Base-by-base conservation (phyloP, 2,329 filamentous ascomycete genomes). In the Sporothrix brasiliensis region DNA sequence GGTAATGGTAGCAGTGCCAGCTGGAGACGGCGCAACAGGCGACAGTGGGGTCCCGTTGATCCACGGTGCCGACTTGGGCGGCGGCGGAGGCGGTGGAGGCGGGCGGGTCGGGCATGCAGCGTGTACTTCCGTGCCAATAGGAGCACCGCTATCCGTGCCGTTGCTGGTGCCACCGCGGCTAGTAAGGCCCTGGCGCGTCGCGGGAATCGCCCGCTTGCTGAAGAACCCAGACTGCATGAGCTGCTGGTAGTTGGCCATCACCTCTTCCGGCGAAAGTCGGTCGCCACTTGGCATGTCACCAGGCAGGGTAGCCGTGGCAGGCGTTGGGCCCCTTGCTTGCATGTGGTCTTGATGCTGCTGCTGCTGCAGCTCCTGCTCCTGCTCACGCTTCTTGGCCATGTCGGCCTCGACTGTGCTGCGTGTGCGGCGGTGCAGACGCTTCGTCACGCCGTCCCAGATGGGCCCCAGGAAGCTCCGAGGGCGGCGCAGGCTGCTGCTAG, bases 201-300 rank as follows among this genome's bases (percentile, higher is more conserved):
- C 87, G 72, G 85, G 83, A 72, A 88, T 88, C 68, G 86, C 86
- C 73, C 87, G 86, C 30, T 83, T 80, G 61, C 83, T 81, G 76
- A 88, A 88, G 82, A 88, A 88, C 71, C 86, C 86, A 6, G 82
- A 82, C 2, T 85, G 83, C 74, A 88, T 81, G 70, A 88, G 81
- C 73, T 85, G 79, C 73, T 87, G 83, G 77, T 88, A 88, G 75
- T 81, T 87, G 72, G 83, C 82, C 75, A 87, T 74, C 68, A 88
- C 82, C 70, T 88, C 85, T 67, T 88, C 86, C 3, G 79, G 76
- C 5, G 79, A 76, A 39, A 78, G 80, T 53, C 78, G 78, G 69
- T 44, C 68, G 4, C 47, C n/a, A 50, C 39, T 47, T 19, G 60
- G n/a, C 34, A 27, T 7, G 52, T 16, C 13, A 39, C 27, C 19